phyloP scores from a whole-genome alignment of 1,284 basidiomycete genomes.

The Leccinum pachyderme region DNA sequence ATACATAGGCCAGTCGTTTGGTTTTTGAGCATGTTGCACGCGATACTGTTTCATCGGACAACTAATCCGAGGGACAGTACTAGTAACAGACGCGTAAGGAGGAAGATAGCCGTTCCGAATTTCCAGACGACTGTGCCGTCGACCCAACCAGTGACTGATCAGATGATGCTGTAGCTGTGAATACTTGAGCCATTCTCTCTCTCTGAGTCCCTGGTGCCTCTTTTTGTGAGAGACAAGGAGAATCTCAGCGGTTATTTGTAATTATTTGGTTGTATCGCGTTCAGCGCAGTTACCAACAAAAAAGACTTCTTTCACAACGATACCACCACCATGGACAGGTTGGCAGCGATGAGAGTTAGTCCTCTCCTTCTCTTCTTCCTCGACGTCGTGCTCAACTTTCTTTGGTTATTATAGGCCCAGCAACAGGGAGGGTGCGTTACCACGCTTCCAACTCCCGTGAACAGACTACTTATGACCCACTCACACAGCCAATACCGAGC shows the following conservation, averaged over 20 bases:
- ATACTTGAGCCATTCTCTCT: too few relatives aligned
- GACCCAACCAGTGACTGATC: too few relatives aligned
- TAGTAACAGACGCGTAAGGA: too few relatives aligned
- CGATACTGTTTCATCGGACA: not conserved
- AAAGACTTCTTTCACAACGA: conserved; percentile 14
- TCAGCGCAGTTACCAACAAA: not conserved
- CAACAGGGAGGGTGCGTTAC: conserved; percentile 54
- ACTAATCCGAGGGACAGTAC: too few relatives aligned
- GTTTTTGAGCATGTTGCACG: not conserved
- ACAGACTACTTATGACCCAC: not conserved
- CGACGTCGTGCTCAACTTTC: conserved; percentile 7
- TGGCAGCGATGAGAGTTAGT: conserved; percentile 77
- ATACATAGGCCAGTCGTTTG: not conserved
- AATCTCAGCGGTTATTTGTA: conserved; percentile 16
- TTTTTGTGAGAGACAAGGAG: not conserved
- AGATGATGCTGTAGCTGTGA: too few relatives aligned
- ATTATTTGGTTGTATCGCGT: conserved; percentile 14
- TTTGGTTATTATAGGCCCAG: conserved; percentile 51
- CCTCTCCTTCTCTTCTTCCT: not conserved
- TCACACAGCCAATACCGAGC: conserved; percentile 52
- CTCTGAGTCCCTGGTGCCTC: not conserved
- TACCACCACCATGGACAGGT: conserved; percentile 73
- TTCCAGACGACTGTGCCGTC: too few relatives aligned
- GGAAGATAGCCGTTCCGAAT: too few relatives aligned
- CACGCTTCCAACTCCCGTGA: not conserved